Evolutionary conservation across 2,329 filamentous ascomycete species (phyloP).

Genomic region (Pyrenophora tritici-repentis): DNA sequence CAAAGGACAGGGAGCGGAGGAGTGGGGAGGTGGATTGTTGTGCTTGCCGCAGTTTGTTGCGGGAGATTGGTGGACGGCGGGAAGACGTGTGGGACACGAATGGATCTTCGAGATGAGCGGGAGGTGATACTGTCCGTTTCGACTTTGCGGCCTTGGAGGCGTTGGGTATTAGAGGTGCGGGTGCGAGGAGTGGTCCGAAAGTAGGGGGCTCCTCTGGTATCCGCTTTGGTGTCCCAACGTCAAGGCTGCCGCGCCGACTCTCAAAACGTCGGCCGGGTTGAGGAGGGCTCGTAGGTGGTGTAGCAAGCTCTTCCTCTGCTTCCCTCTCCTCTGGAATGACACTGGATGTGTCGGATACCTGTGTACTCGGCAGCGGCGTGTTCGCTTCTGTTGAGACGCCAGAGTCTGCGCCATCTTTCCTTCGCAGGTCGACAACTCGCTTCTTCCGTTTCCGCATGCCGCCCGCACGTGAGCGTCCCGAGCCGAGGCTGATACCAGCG

Average conservation of each 20-base stretch:
- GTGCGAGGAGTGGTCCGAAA: slow-evolving; percentile 30
- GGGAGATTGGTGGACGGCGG: slow-evolving; percentile 36
- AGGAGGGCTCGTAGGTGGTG: slow-evolving; percentile 39
- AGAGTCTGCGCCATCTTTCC: slow-evolving; percentile 56
- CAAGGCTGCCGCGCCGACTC: slow-evolving; percentile 29
- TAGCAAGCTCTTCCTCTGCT: slow-evolving; percentile 37
- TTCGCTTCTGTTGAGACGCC: slow-evolving; percentile 58
- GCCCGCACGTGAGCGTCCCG: slow-evolving; percentile 63
- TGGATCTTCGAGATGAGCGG: slow-evolving; percentile 14
- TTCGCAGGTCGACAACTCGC: slow-evolving; percentile 79
- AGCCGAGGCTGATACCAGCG: slow-evolving; percentile 66
- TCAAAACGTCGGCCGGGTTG: slow-evolving; percentile 31
- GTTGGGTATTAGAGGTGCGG: slow-evolving; percentile 35
- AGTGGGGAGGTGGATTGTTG: slow-evolving; percentile 44
- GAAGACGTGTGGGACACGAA: slow-evolving; percentile 21
- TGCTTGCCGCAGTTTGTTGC: slow-evolving; percentile 36
- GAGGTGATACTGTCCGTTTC: slow-evolving; percentile 17
- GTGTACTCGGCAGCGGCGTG: slow-evolving; percentile 58
- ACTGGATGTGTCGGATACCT: slow-evolving; percentile 61
- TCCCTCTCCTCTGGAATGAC: slow-evolving; percentile 43
- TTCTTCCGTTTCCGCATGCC: slow-evolving; percentile 79
- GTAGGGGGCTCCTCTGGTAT: slow-evolving; percentile 20
- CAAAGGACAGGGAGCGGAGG: slow-evolving; percentile 43
- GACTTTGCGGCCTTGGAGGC: slow-evolving; percentile 30
- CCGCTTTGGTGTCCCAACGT: slow-evolving; percentile 32